Conservation (phyloP, 805 yeast genomes). For the Metschnikowia arizonensis region DNA sequence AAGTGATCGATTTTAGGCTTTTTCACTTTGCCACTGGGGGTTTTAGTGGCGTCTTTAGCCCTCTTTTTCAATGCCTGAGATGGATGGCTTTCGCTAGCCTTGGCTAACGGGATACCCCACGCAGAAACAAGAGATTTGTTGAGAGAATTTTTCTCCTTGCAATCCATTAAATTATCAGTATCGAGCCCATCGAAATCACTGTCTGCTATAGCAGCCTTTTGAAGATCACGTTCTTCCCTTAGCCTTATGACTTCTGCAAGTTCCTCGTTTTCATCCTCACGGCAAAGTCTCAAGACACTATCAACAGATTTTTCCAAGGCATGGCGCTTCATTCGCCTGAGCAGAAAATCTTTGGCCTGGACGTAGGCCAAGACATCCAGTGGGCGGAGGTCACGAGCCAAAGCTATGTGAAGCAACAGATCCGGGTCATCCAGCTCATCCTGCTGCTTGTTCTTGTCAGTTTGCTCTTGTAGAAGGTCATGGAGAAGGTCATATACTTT, state of each 20-base stretch:
- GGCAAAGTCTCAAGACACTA: constrained; percentile 49
- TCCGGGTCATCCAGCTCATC: constrained; percentile 26
- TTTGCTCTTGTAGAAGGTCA: constrained; percentile 55
- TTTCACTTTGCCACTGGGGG: constrained; percentile 20
- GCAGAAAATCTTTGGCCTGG: constrained; percentile 60
- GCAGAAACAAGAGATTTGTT: constrained; percentile 71
- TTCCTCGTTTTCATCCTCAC: constrained; percentile 61
- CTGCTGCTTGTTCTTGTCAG: constrained; percentile 37
- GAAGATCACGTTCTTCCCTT: constrained; percentile 14
- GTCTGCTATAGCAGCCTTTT: constrained; percentile 26
- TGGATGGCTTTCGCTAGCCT: constrained; percentile 16
- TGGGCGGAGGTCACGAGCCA: constrained; percentile 56
- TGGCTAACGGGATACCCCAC: constrained; percentile 46
- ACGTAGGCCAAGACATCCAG: constrained; percentile 54
- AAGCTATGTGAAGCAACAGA: constrained; percentile 44
- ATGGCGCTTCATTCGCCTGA: constrained; percentile 65
- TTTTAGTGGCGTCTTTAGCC: constrained; percentile 43
- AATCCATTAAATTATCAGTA: constrained; percentile 50
- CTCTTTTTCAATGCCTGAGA: constrained; percentile 46
- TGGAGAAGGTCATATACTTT: constrained; percentile 55
- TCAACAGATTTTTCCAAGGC: constrained; percentile 62
- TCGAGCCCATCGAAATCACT: constrained; percentile 42
- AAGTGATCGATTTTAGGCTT: constrained; percentile 53
- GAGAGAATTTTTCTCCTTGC: constrained; percentile 59
- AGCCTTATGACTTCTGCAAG: constrained; percentile 31